A percentile compares a stretch with the other conserved stretches of the same genome.
These are phyloP conservation scores for Aureobasidium sp. DNA, from an alignment of 2,329 filamentous ascomycete species.

Conservation along the genomic window DNA sequence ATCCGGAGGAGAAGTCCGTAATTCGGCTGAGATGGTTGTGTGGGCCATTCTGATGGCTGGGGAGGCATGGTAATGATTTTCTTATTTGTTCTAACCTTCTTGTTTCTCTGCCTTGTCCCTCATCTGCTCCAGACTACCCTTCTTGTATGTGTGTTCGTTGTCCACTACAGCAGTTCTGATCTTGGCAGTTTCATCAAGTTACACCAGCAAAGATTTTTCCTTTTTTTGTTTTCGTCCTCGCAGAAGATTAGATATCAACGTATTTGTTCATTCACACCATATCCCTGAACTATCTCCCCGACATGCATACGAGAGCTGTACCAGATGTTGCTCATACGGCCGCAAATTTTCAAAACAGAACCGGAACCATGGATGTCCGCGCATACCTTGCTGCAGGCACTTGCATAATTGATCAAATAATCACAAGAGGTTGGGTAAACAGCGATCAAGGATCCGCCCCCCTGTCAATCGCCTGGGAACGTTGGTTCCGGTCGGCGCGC, in stretches of 20 bases:
- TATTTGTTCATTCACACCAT: background rate
- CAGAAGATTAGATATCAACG: slow-evolving; percentile 1
- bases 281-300: no score
- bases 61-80: background rate
- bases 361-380: background rate
- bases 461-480: background rate
- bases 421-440: background rate
- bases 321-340: background rate
- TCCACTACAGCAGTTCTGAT: background rate
- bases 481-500: background rate
- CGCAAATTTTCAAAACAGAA: background rate
- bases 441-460: background rate
- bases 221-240: background rate
- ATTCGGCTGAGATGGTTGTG: background rate
- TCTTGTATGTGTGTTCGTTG: background rate
- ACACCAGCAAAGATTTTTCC: background rate
- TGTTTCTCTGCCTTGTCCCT: background rate
- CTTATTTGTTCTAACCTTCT: background rate
- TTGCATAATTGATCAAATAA: background rate
- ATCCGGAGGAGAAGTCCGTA: background rate
- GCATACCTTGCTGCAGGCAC: background rate
- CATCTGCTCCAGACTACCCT: background rate
- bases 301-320: background rate
- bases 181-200: background rate
- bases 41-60: background rate